Conservation (phyloP, 371 early-diverging fungal species). For the Rhizopus arrhizus region DNA sequence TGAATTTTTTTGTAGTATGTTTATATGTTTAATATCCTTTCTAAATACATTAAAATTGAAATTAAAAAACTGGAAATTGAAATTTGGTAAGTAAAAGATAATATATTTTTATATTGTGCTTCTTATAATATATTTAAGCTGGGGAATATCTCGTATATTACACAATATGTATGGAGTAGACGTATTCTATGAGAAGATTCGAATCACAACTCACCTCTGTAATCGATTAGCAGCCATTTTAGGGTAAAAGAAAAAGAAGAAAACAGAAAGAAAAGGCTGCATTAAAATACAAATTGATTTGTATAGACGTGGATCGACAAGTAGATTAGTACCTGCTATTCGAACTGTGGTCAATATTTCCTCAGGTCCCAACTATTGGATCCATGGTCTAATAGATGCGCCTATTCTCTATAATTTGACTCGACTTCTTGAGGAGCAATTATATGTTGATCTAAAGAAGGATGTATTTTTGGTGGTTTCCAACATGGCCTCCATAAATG, state of each 20-base stretch:
- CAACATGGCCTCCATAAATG: slow-evolving; percentile 58
- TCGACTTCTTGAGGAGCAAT: slow-evolving; percentile 23
- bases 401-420: slow-evolving; percentile 31
- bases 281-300: neutral
- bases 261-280: neutral
- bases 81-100: slow-evolving; percentile 44
- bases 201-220: slow-evolving; percentile 28
- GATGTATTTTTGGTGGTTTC: slow-evolving; percentile 58
- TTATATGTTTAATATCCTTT: slow-evolving; percentile 52
- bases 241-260: slow-evolving; percentile 21
- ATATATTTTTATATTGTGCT: neutral
- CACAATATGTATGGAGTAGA: slow-evolving; percentile 58
- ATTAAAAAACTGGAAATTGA: slow-evolving; percentile 53
- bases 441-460: slow-evolving; percentile 35
- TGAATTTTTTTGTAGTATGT: slow-evolving; percentile 39
- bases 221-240: slow-evolving; percentile 30
- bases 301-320: slow-evolving; percentile 13
- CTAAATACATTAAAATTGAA: slow-evolving; percentile 52
- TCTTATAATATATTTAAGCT: slow-evolving; percentile 33
- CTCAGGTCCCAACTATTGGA: slow-evolving; percentile 53
- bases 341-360: slow-evolving; percentile 60
- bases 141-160: slow-evolving; percentile 61
- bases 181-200: slow-evolving; percentile 26
- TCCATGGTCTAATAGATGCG: slow-evolving; percentile 42
- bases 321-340: slow-evolving; percentile 31